These are phyloP conservation scores for Leucosporidium scottii DNA, from an alignment of 768 basidiomycete genomes.

Conservation along the genomic window DNA sequence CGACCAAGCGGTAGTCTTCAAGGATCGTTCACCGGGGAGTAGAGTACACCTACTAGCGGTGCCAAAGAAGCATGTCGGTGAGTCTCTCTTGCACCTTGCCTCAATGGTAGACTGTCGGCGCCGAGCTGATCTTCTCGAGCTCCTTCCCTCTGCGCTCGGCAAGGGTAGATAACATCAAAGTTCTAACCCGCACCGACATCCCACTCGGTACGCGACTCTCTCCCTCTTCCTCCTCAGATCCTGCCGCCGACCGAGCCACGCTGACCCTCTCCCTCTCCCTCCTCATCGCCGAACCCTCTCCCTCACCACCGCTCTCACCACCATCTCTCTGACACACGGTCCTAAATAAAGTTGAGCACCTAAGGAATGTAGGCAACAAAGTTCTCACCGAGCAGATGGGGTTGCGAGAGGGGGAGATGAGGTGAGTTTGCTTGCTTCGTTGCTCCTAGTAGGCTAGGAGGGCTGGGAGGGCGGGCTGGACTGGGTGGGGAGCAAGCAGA, in stretches of 20 bases:
- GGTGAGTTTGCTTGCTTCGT: conserved; percentile 6
- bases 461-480: background rate
- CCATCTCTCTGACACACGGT: too few species aligned
- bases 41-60: conserved; percentile 24
- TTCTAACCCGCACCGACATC: background rate
- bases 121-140: background rate
- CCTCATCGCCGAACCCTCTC: background rate
- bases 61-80: conserved; percentile 23
- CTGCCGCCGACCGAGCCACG: background rate
- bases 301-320: too few species aligned
- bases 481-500: background rate
- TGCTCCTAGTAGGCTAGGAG: background rate
- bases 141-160: background rate
- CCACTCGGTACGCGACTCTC: background rate
- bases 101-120: too few species aligned
- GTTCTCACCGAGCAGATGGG: conserved; percentile 4
- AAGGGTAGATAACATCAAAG: conserved; percentile 30
- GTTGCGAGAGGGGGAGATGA: background rate
- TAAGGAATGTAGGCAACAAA: background rate
- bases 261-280: background rate
- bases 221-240: background rate
- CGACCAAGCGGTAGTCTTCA: conserved; percentile 21
- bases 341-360: conserved; percentile 18
- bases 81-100: too few species aligned
- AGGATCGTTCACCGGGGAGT: conserved; percentile 14